Evolutionary conservation across 306 rosid genomes (phyloP), one percentile per base, ranked within the genome.

Genomic region (Notholithocarpus densiflorus): DNA sequence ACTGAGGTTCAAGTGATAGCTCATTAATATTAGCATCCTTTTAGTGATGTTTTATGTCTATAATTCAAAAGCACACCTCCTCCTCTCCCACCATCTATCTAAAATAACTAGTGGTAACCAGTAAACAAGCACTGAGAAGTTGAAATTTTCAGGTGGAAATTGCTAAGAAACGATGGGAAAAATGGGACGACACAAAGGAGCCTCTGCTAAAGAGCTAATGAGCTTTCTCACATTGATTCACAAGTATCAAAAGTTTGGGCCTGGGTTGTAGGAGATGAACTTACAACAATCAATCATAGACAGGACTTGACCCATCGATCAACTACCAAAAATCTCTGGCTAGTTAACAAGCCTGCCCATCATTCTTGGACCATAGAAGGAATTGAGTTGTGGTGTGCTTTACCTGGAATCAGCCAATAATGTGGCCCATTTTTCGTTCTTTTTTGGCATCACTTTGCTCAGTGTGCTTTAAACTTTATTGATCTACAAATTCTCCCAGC

Each of bases 161-260:
- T 8, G 79, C 91, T 12, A 90, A 31, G 66, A 34, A 68, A 18
- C 87, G 88, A 27, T 43, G 88, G 86, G 81, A 82, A 18, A 82
- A 82, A 53, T 90, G 89, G 89, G 90, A 84, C 1, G 68, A 72
- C 34, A 66, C 82, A 65, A 75, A 79, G 70, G 69, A 81, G 29
- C 45, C 80, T 27, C 81, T 73, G 24, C 56, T 75, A 5, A 40
- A 57, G 6, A 51, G 14, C 24, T 8, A 23, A 64, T 4, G 79
- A 70, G 40, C 1, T 18, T 18, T 43, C 76, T 32, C 3, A 32
- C 48, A 31, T 26, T 24, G 68, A 61, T 7, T 5, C 40, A 27
- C 6, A 2, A 1, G 71, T 18, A 5, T 23, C 51, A 65, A 19
- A 31, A 32, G 3, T 2, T 15, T 14, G 23, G 8, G 24, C 24